Evolutionary conservation across 2,329 filamentous ascomycete species (phyloP), one percentile per base, ranked within the genome.

Genomic region (Calonectria fujianensis): DNA sequence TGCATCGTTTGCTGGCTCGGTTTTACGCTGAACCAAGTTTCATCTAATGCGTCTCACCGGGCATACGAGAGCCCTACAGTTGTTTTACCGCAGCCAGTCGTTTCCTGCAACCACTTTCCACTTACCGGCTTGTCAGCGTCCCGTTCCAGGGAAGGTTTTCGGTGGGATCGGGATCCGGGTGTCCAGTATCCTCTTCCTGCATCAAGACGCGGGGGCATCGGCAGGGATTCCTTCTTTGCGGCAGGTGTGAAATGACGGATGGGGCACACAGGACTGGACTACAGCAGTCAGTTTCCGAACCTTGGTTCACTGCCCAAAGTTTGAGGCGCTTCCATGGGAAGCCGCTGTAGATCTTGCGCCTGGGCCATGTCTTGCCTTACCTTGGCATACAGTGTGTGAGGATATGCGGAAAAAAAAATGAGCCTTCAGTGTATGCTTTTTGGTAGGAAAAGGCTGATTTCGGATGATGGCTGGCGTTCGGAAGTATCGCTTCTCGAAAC

Each of bases 341-440:
- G 66, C 72, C 61, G 68, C 67, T 66, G 70, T 75, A 78, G 77
- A 75, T 73, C 77, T 74, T 52, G 50, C 45, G 72, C 70, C 39
- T 75, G 70, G 75, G 75, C 73, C 72, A 74, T 45, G 59, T 48
- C 27, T 50, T 41, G 39, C 39, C 71, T 74, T 52, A 74, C 71
- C 74, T 74, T 8, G 69, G 69, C 63, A 57, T 72, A 68, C 48
- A 57, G 51, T 39, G 59, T 41, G 57, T 37, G 65, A 72, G 24
- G 31, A n/a, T 39, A 29, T 63, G n/a, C 29, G 52, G 54, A 41
- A 57, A 74, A 70, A 74, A 24, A 51, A 32, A 50, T 20, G 63
- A 20, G 39, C 10, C 57, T 51, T 48, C 24, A 48, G 31, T 54
- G 20, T 27, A 70, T 37, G 45, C 45, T 66, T 39, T 70, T 20